These are phyloP conservation scores for Blastomyces emzantsi DNA, from an alignment of 2,329 filamentous ascomycete genomes.

Conservation along the genomic window DNA sequence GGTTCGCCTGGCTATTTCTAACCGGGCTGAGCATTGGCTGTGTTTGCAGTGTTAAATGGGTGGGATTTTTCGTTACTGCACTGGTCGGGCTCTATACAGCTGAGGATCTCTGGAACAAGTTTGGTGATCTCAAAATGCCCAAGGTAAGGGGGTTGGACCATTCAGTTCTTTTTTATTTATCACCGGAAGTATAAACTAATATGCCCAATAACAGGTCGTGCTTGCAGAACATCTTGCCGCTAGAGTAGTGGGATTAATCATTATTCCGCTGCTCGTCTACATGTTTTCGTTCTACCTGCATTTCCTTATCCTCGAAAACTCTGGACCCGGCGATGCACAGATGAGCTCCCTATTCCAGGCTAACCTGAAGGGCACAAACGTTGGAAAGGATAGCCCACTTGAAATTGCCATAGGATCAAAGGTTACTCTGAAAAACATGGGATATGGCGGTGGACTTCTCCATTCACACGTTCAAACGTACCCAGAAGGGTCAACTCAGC, in stretches of 20 bases:
- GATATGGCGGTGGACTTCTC: slow-evolving; percentile 90
- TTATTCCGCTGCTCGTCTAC: slow-evolving; percentile 85
- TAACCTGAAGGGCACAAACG: slow-evolving; percentile 85
- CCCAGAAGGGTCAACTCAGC: slow-evolving; percentile 84
- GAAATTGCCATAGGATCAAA: slow-evolving; percentile 85
- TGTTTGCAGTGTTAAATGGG: slow-evolving; percentile 97
- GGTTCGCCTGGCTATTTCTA: slow-evolving; percentile 91
- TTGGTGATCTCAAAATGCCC: slow-evolving; percentile 87
- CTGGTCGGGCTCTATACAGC: slow-evolving; percentile 91
- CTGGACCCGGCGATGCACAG: slow-evolving; percentile 94
- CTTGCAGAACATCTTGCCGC: slow-evolving; percentile 71
- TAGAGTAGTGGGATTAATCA: slow-evolving; percentile 75
- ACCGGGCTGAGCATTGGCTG: slow-evolving; percentile 94
- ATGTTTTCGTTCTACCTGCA: slow-evolving; percentile 92
- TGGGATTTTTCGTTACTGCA: slow-evolving; percentile 90
- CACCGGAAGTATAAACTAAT: slow-evolving; percentile 17
- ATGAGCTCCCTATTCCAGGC: slow-evolving; percentile 99
- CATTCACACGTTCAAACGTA: slow-evolving; percentile 96
- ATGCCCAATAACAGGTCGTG: slow-evolving; percentile 40
- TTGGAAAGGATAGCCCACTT: slow-evolving; percentile 87
- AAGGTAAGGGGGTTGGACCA: slow-evolving; percentile 43
- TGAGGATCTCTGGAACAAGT: slow-evolving; percentile 97
- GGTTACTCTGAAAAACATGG: slow-evolving; percentile 97
- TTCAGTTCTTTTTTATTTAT: not conserved
- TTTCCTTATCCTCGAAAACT: slow-evolving; percentile 87